These are phyloP conservation scores for Daedalea quercina DNA, from an alignment of 768 basidiomycete genomes.

Conservation along the genomic window DNA sequence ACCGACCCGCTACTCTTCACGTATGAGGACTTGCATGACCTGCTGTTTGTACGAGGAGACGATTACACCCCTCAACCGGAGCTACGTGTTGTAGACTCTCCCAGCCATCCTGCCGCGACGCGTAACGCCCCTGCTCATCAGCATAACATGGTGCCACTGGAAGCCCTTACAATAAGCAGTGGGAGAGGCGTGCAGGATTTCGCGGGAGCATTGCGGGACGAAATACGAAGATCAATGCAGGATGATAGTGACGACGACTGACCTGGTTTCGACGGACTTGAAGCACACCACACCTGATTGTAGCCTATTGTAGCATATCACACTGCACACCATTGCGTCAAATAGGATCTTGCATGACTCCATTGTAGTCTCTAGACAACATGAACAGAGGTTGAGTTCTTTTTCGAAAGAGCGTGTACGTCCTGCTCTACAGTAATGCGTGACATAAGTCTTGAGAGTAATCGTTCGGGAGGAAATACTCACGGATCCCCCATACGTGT, in stretches of 20 bases:
- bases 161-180: conserved; percentile 73
- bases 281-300: too few species aligned
- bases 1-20: conserved; percentile 88
- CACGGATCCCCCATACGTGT: conserved; percentile 86
- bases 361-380: conserved; percentile 23
- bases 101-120: conserved; percentile 58
- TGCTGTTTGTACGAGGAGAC: conserved; percentile 22
- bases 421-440: conserved; percentile 57
- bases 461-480: conserved; percentile 29
- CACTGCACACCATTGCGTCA: background rate
- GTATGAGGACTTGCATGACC: conserved; percentile 61
- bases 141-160: conserved; percentile 89
- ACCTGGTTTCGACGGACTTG: too few species aligned
- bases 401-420: conserved; percentile 65
- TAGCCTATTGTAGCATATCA: too few species aligned
- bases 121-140: conserved; percentile 68
- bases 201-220: conserved; percentile 54
- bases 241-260: background rate
- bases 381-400: conserved; percentile 53
- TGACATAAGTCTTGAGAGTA: conserved; percentile 5
- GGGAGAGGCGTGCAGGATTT: conserved; percentile 73
- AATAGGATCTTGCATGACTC: background rate
- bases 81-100: conserved; percentile 68
- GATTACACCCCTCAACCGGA: conserved; percentile 24
- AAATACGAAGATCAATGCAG: conserved; percentile 32